A percentile compares a stretch with the other conserved stretches of the same genome.
Evolutionary conservation across 371 early-diverging fungal genomes (phyloP).

Genomic region (Mortierella sp.): DNA sequence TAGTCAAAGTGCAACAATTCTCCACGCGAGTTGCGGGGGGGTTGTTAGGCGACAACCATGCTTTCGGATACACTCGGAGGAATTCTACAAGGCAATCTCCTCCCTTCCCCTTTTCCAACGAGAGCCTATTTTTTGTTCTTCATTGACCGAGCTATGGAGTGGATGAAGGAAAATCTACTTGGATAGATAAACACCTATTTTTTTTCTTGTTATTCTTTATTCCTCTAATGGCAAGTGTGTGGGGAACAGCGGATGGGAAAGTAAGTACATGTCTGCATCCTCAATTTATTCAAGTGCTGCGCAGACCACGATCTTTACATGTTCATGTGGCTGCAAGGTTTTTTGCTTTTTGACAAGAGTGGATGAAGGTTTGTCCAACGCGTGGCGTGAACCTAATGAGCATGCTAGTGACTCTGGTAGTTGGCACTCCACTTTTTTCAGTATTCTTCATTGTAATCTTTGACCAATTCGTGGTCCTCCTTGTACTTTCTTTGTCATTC

Average conservation of each 20-base stretch:
- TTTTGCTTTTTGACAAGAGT: no score
- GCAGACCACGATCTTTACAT: no score
- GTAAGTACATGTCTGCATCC: neutral
- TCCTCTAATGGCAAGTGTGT: neutral
- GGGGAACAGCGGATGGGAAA: neutral
- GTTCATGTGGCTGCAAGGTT: no score
- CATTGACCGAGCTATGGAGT: neutral
- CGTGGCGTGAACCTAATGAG: no score
- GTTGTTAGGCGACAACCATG: no score
- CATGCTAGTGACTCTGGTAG: no score
- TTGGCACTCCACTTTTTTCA: neutral
- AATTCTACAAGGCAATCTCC: neutral
- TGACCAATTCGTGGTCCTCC: neutral
- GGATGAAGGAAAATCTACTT: neutral
- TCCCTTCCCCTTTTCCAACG: neutral
- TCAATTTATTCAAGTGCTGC: no score
- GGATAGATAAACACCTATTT: neutral
- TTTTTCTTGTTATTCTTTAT: neutral
- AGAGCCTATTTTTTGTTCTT: no score
- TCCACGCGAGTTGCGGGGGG: neutral
- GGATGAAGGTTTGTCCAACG: no score
- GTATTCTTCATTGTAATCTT: neutral
- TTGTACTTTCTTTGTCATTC: conserved; percentile 3
- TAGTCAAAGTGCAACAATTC: neutral
- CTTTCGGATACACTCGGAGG: conserved; percentile 3